Base-by-base conservation (phyloP, 352 stramenopile species). In the Phytophthora sp. region DNA sequence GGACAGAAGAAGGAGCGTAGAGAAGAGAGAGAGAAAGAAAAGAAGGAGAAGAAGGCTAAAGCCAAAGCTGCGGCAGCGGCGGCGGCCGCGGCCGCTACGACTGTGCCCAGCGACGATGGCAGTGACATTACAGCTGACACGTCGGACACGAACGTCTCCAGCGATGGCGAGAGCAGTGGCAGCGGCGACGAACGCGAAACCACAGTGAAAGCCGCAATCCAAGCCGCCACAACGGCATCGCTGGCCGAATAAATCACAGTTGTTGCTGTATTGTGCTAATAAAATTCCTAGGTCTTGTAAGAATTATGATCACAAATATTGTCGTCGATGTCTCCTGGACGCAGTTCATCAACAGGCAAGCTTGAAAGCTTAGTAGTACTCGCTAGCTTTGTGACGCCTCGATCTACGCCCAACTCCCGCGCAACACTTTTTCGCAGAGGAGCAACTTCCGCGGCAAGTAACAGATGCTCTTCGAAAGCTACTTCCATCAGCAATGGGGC, bases 141-240 rank as follows among this genome's bases (percentile, higher is more conserved):
- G 11, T 58, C 41, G 8, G 51, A 54, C 37, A 51, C 52, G 3
- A 69, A 66, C 34, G 50, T 42, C 13, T 62, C 44, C 18, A 77
- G 63, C 35, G 64, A 77, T 51, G 63, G 54, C 6, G 68, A 76
- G 46, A 64, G 58, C 35, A 76, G 58, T 34, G 13, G 67, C 20
- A 74, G 45, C 21, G 50, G 56, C 10, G 75, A 76, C n/a, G 61
- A 83, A 18, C 69, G 72, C 2, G 82, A 92, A 28, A 80, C 64
- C 3, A 75, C 72, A 15, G 76, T 89, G 15, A 79, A 88, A 41
- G 82, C 76, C 34, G 82, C 82, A n/a, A 92, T 92, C 45, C 65
- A 79, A 20, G 82, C 82, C 17, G 82, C 80, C 6, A 89, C 78
- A 1, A 69, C 74, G 5, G 65, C 62, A 2, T 65, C 55, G 10